A percentile compares a stretch with the other conserved stretches of the same genome.
Evolutionary conservation across 1,284 basidiomycete genomes (phyloP).

Genomic region (Leucoagaricus sp.): DNA sequence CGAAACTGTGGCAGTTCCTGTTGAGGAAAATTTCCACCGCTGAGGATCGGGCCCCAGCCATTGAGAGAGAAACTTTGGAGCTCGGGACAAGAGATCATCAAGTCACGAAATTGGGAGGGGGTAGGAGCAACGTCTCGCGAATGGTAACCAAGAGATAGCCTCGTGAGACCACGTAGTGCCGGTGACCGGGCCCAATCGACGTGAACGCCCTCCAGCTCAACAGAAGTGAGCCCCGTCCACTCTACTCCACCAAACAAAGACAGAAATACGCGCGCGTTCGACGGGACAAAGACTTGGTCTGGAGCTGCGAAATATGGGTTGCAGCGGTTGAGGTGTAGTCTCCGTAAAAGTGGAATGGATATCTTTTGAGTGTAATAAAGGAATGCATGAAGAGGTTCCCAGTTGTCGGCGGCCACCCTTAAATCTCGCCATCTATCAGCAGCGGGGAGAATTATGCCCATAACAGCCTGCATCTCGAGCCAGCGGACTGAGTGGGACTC

Average conservation of each 20-base stretch:
- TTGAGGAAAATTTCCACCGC: background rate
- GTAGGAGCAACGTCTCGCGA: slow-evolving; percentile 52
- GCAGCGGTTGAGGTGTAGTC: slow-evolving; percentile 49
- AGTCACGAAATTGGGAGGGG: slow-evolving; percentile 41
- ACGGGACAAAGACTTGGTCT: slow-evolving; percentile 45
- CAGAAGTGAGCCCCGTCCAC: slow-evolving; percentile 34
- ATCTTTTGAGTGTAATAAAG: slow-evolving; percentile 38
- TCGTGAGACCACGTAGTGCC: slow-evolving; percentile 40
- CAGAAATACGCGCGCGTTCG: slow-evolving; percentile 36
- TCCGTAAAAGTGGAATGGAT: slow-evolving; percentile 36
- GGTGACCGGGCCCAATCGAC: slow-evolving; percentile 44
- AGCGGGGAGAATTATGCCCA: slow-evolving; percentile 44
- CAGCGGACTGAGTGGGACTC: slow-evolving; percentile 40
- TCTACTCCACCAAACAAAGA: slow-evolving; percentile 41
- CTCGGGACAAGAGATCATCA: slow-evolving; percentile 40
- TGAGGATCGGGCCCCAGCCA: slow-evolving; percentile 49
- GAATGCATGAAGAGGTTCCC: slow-evolving; percentile 54
- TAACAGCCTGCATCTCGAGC: slow-evolving; percentile 42
- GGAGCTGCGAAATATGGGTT: slow-evolving; percentile 53
- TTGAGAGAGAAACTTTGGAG: slow-evolving; percentile 44
- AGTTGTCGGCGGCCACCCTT: slow-evolving; percentile 54
- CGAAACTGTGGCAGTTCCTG: slow-evolving; percentile 2
- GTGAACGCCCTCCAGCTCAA: slow-evolving; percentile 54
- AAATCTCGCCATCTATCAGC: slow-evolving; percentile 46
- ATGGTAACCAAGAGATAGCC: slow-evolving; percentile 52